Conservation (phyloP, 2,329 filamentous ascomycete genomes). For the Teratosphaeria viscida region DNA sequence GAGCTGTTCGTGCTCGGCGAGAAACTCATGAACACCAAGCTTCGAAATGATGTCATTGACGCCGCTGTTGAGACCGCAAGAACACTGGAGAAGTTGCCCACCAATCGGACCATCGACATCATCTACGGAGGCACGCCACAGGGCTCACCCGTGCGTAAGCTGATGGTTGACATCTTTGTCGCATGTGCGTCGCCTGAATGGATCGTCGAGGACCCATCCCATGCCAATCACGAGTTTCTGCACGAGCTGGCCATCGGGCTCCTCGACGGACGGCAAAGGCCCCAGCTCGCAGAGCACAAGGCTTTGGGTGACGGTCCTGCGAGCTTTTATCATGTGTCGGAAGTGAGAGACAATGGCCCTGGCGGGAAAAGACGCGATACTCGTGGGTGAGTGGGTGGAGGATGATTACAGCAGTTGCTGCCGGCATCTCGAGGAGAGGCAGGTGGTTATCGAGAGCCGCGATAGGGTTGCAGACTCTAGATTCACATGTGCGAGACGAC, state of each 20-base stretch:
- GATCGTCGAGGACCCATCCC: background rate
- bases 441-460: no score
- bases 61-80: background rate
- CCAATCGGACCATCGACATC: background rate
- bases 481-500: no score
- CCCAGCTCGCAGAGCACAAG: background rate
- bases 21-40: background rate
- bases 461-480: no score
- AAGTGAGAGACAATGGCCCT: background rate
- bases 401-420: no score
- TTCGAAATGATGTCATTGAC: background rate
- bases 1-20: background rate
- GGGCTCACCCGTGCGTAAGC: background rate
- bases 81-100: background rate
- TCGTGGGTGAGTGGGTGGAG: no score
- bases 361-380: no score
- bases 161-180: constrained; percentile 5
- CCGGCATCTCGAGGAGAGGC: no score
- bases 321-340: background rate
- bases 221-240: background rate
- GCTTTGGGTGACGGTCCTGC: background rate
- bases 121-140: constrained; percentile 4
- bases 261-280: background rate
- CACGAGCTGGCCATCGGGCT: background rate
- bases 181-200: background rate